Conservation (phyloP, 345 rosid genomes). For the Syzygium jambos region DNA sequence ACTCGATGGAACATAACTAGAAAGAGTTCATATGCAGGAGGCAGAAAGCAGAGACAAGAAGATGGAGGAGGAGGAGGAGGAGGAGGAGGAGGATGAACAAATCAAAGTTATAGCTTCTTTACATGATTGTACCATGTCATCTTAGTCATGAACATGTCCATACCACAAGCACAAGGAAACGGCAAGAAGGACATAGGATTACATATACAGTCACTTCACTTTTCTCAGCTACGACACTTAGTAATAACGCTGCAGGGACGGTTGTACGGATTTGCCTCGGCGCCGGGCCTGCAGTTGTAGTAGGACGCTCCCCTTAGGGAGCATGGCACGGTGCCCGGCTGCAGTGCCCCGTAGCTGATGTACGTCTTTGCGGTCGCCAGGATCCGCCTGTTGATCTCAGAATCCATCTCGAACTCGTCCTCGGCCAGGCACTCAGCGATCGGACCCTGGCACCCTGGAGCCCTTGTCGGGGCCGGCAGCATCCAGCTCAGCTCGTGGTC, state of each 20-base stretch:
- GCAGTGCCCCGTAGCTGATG: slow-evolving; percentile 69
- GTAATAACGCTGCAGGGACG: slow-evolving; percentile 69
- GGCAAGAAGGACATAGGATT: not conserved
- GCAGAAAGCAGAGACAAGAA: not conserved
- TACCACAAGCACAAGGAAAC: not conserved
- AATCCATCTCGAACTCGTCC: slow-evolving; percentile 43
- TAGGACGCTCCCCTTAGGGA: slow-evolving; percentile 75
- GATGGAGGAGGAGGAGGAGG: not conserved
- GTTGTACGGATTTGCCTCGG: slow-evolving; percentile 67
- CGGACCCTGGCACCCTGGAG: slow-evolving; percentile 38
- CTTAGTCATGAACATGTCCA: not conserved
- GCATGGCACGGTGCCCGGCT: slow-evolving; percentile 59
- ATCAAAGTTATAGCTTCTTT: not conserved
- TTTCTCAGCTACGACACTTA: slow-evolving; percentile 49
- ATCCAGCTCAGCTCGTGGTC: slow-evolving; percentile 26
- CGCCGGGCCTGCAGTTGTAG: slow-evolving; percentile 73
- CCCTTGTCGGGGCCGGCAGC: slow-evolving; percentile 1
- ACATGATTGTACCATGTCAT: not conserved
- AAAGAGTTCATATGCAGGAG: not conserved
- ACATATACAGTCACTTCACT: not conserved
- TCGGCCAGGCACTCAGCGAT: slow-evolving; percentile 43
- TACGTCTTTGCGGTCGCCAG: slow-evolving; percentile 39
- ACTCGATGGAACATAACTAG: not conserved
- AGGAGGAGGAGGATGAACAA: too few relatives aligned
- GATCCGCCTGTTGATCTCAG: slow-evolving; percentile 57